A percentile compares a stretch with the other conserved stretches of the same genome.
These are phyloP conservation scores for Cenchrus fungigraminus DNA, from an alignment of 176 grass and related monocot genomes.

Conservation along the genomic window DNA sequence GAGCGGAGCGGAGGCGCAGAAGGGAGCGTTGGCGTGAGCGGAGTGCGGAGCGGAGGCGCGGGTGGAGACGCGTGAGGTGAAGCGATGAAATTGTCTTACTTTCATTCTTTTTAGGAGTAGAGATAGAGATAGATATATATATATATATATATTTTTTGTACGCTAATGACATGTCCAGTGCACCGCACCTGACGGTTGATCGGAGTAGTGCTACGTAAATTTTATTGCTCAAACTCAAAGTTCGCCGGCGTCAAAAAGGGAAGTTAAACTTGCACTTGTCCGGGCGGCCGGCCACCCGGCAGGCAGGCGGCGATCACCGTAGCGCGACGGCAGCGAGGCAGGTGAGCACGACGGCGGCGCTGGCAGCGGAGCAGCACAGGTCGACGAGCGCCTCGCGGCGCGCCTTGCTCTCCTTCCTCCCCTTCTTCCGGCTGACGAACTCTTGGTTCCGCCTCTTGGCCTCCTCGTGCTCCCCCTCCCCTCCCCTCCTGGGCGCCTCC, in stretches of 20 bases:
- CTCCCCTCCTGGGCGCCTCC: conserved; percentile 38
- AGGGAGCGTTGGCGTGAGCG: too few relatives aligned
- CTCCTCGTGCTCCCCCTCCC: conserved; percentile 23
- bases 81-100: too few relatives aligned
- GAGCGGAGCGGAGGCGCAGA: too few relatives aligned
- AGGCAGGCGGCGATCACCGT: conserved; percentile 20
- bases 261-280: not conserved
- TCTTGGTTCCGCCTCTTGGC: conserved; percentile 47
- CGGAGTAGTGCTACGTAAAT: not conserved
- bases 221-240: not conserved
- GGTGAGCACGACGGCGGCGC: conserved; percentile 55
- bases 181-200: not conserved
- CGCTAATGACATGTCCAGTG: not conserved
- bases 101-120: too few relatives aligned
- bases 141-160: not conserved
- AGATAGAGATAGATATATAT: too few relatives aligned
- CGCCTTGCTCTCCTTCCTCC: conserved; percentile 54
- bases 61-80: too few relatives aligned
- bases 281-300: not conserved
- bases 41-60: too few relatives aligned
- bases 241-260: conserved; percentile 3
- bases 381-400: conserved; percentile 55
- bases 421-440: conserved; percentile 46
- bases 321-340: conserved; percentile 49
- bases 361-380: conserved; percentile 63